Evolutionary conservation across 1,284 basidiomycete species (phyloP).

Genomic region (Amylostereum areolatum): DNA sequence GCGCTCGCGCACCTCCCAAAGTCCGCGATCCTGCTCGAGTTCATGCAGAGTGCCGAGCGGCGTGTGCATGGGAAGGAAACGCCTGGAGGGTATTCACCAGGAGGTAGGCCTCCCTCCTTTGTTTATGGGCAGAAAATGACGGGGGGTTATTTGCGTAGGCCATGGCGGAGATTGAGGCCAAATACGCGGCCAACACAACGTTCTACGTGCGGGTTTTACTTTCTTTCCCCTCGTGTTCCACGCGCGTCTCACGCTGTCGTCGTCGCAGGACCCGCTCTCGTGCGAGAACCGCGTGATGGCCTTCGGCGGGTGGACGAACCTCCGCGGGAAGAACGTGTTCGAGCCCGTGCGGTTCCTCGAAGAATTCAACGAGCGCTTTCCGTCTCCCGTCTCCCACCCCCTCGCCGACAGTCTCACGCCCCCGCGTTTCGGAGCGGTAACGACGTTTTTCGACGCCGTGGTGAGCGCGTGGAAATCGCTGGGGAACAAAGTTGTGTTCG

Average conservation of each 20-base stretch:
- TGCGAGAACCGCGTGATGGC: neutral
- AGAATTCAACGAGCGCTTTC: constrained; percentile 2
- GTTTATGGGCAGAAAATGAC: neutral
- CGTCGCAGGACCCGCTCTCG: neutral
- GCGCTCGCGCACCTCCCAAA: constrained; percentile 13
- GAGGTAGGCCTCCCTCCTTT: neutral
- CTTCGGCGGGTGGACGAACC: neutral
- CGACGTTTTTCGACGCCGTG: constrained; percentile 20
- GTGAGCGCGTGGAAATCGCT: constrained; percentile 14
- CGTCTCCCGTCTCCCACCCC: neutral
- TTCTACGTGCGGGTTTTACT: neutral
- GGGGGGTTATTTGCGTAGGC: neutral
- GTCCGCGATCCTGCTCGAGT: constrained; percentile 7
- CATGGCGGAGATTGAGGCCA: neutral
- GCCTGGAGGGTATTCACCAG: neutral
- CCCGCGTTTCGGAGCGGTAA: constrained; percentile 17
- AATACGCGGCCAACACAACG: neutral
- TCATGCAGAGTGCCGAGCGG: constrained; percentile 5
- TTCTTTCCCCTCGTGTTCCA: neutral
- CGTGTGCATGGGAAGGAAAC: neutral
- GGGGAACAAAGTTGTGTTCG: constrained; percentile 16
- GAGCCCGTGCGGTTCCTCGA: neutral
- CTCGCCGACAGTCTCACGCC: constrained; percentile 8
- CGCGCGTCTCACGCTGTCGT: neutral
- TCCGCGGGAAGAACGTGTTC: neutral